Evolutionary conservation across 176 grass and related monocot species (phyloP).

Genomic region (Triticum aestivum): DNA sequence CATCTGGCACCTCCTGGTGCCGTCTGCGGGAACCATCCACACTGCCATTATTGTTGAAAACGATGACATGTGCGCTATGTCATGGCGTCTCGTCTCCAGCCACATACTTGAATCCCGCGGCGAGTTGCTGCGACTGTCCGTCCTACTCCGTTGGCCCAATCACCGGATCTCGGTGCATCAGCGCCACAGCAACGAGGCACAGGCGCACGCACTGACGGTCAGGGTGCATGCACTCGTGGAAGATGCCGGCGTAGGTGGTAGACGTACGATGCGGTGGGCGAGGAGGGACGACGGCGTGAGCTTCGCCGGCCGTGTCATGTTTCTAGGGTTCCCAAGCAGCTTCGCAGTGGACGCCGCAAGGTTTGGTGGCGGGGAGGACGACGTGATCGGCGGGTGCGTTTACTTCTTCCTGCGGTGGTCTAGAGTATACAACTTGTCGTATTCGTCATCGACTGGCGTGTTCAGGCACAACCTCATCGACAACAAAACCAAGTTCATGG

Average conservation of each 20-base stretch:
- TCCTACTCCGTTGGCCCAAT: not conserved
- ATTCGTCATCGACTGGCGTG: not conserved
- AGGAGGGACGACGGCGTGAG: constrained; percentile 4
- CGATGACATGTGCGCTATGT: not conserved
- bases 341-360: not conserved
- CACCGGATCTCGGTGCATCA: too few relatives aligned
- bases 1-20: too few relatives aligned
- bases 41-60: not conserved
- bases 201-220: not conserved
- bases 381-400: not conserved
- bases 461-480: not conserved
- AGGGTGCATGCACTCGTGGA: not conserved
- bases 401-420: not conserved
- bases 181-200: not conserved
- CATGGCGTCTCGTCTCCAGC: not conserved
- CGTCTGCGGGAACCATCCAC: too few relatives aligned
- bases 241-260: not conserved
- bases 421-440: too few relatives aligned
- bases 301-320: not conserved
- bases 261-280: not conserved
- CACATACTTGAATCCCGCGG: not conserved
- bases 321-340: constrained; percentile 3
- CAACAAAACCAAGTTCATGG: not conserved
- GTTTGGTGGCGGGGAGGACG: not conserved
- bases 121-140: not conserved